Conservation (phyloP, 2,329 filamentous ascomycete genomes). For the Gliomastix tumulicola region DNA sequence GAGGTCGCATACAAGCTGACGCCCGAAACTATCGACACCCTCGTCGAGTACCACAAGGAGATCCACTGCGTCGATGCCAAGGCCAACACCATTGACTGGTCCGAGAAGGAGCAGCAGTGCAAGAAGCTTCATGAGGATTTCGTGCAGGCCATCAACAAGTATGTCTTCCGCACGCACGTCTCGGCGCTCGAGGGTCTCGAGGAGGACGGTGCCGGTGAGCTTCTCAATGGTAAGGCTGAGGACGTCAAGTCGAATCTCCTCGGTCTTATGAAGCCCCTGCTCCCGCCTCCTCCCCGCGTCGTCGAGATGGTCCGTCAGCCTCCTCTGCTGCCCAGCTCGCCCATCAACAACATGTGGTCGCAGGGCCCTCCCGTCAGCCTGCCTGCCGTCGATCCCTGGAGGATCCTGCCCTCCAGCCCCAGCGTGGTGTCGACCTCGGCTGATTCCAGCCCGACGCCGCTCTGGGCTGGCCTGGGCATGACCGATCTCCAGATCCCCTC, state of each 20-base stretch:
- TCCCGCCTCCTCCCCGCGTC: conserved; percentile 79
- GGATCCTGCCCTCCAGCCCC: conserved; percentile 82
- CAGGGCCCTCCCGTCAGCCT: conserved; percentile 59
- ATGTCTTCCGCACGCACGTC: conserved; percentile 85
- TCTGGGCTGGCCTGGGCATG: conserved; percentile 77
- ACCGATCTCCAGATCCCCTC: conserved; percentile 70
- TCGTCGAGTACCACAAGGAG: conserved; percentile 95
- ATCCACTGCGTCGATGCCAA: conserved; percentile 87
- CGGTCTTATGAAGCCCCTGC: conserved; percentile 78
- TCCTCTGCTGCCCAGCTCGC: conserved; percentile 78
- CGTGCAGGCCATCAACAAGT: conserved; percentile 93
- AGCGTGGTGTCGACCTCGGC: conserved; percentile 64
- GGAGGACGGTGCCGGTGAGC: conserved; percentile 90
- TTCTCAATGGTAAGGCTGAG: conserved; percentile 84
- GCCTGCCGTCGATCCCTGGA: conserved; percentile 78
- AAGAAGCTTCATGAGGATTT: conserved; percentile 98
- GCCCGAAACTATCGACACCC: conserved; percentile 82
- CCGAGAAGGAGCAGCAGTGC: conserved; percentile 90
- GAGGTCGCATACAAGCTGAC: conserved; percentile 98
- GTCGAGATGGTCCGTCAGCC: conserved; percentile 85
- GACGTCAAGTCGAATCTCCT: conserved; percentile 86
- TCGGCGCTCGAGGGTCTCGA: conserved; percentile 90
- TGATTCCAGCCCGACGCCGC: conserved; percentile 60
- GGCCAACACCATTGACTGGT: conserved; percentile 87
- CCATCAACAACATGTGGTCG: conserved; percentile 74